Evolutionary conservation across 2,329 filamentous ascomycete genomes (phyloP), one percentile per base, ranked within the genome.

Genomic region (Chlorencoelia australis): DNA sequence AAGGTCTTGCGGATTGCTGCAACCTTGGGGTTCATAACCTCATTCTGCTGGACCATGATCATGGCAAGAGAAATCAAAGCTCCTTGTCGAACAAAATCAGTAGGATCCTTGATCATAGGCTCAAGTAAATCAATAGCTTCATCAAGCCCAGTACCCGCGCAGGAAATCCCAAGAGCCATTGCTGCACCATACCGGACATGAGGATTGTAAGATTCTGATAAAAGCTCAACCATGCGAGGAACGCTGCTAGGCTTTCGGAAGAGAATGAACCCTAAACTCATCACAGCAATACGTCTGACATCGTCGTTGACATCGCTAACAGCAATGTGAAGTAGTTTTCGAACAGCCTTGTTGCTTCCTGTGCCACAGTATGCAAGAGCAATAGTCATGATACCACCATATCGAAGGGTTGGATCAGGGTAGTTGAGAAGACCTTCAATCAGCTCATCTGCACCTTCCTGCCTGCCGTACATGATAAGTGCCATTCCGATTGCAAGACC

Each of bases 21-120:
- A 31, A 95, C 89, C 68, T 96, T 95, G 52, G 91, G 88, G 63
- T 96, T 98, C 85, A 95, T 94, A 18, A 82, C 81, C 63, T 98
- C 91, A 54, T 96, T 98, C 60, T 96, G 91, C 64, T 98, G 91
- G n/a, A 95, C 84, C 72, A 98, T 80, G 52, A 98, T 94, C 91
- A 98, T 98, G 42, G 91, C 77, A 40, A 96, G 71, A 3, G 91
- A 77, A 51, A 98, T 96, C 45, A 96, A 69, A 26, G 91, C 89
- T 57, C 93, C 91, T 62, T 98, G 91, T 50, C 93, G 81, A 35
- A 98, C 91, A 58, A 98, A 98, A 65, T 98, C 91, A 40, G 88
- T 94, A 6, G 91, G 93, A 52, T 98, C 91, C 69, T 96, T 98
- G 68, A 95, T 88, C 91, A 98, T 98, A 13, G 91, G 91, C 66